A percentile compares a stretch with the other conserved stretches of the same genome.
phyloP scores from a whole-genome alignment of 495 filamentous ascomycete genomes.

The Letharia lupina region DNA sequence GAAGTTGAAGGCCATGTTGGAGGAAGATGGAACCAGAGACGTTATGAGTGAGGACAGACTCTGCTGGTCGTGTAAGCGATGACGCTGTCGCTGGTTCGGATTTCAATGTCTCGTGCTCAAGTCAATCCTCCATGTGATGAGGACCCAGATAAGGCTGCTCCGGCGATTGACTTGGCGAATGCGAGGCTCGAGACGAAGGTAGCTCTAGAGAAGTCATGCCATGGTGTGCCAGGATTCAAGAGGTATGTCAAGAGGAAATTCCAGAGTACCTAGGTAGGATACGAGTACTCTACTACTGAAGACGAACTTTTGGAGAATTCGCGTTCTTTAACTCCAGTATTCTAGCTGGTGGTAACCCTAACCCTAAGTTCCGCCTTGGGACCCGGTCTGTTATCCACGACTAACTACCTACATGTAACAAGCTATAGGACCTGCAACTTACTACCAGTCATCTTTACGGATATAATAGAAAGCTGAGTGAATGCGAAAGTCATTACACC shows the following conservation, averaged over 20 bases:
- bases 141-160: not conserved
- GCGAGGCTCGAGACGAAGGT: not conserved
- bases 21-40: not conserved
- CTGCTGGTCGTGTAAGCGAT: not conserved
- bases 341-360: too few species aligned
- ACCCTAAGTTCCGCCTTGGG: too few species aligned
- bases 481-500: too few species aligned
- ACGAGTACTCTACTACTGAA: not conserved
- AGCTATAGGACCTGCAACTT: too few species aligned
- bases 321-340: not conserved
- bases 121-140: not conserved
- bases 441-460: too few species aligned
- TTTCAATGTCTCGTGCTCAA: not conserved
- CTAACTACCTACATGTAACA: too few species aligned
- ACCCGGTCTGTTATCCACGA: too few species aligned
- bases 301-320: not conserved
- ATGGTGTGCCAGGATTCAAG: not conserved
- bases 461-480: too few species aligned
- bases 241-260: too few species aligned
- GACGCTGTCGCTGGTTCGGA: not conserved
- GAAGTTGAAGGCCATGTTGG: slow-evolving; percentile 95
- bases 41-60: not conserved
- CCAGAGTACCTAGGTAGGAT: too few species aligned
- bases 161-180: not conserved
- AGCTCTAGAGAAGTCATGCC: not conserved